phyloP scores from a whole-genome alignment of 345 rosid genomes.

The Lepidium africanum region DNA sequence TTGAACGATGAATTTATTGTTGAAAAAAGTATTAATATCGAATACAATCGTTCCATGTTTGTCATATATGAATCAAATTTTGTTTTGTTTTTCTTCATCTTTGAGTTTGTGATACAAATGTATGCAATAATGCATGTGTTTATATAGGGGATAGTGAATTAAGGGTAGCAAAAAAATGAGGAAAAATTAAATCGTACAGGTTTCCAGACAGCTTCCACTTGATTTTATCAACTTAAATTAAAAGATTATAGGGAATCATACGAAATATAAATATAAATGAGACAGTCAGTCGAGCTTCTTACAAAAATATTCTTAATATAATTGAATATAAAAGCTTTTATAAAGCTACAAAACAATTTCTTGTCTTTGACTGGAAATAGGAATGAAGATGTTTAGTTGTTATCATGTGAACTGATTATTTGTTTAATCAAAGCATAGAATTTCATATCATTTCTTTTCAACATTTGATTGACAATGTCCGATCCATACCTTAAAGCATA shows the following conservation, averaged over 20 bases:
- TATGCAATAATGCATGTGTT: neutral
- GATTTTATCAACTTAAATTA: slow-evolving; percentile 1
- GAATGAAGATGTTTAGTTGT: neutral
- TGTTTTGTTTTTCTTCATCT: no score
- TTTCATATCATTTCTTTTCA: no score
- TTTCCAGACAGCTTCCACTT: neutral
- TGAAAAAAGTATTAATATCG: neutral
- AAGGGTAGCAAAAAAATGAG: neutral
- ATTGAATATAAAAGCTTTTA: neutral
- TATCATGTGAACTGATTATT: slow-evolving; percentile 8
- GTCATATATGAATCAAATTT: slow-evolving; percentile 3
- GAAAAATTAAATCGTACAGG: neutral
- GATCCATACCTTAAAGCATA: no score
- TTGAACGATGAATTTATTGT: neutral
- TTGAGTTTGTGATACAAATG: no score
- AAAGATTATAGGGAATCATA: neutral
- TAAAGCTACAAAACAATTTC: neutral
- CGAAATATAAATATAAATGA: neutral
- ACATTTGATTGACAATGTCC: no score
- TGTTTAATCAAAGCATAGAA: slow-evolving; percentile 3
- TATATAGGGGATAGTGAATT: neutral
- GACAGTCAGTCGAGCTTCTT: slow-evolving; percentile 1
- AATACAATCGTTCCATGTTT: neutral
- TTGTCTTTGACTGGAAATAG: slow-evolving; percentile 11
- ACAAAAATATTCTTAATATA: neutral